Evolutionary conservation across 371 early-diverging fungal genomes (phyloP), one percentile per base, ranked within the genome.

Genomic region (Mucor circinelloides): DNA sequence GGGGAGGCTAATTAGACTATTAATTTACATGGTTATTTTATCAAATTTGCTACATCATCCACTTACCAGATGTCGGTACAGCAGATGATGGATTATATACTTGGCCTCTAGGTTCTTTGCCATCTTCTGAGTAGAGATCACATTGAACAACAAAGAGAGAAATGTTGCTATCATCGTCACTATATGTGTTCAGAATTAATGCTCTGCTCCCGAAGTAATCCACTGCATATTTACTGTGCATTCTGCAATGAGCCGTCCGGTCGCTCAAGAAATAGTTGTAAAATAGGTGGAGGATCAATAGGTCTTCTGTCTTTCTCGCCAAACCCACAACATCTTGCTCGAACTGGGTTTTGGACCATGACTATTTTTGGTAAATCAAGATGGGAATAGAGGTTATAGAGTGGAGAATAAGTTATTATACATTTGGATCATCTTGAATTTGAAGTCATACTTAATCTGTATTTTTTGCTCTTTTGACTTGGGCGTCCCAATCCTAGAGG

Each of bases 261-360:
- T 19, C 64, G 59, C 31, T 72, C 59, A 4, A 81, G 56, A 32
- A 75, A 69, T 13, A 90, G 76, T 31, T 73, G 71, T 23, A 77
- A 38, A 48, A 77, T 74, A 30, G 77, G 77, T 25, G 74, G 77
- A 17, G 77, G 77, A 58, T 77, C 77, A 4, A 77, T 69, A 7
- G 77, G 77, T 19, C 77, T 68, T 27, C 76, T 55, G 38, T 76
- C 76, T 48, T 76, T 76, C 36, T 76, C 73, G 3, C 76, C 76
- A 71, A 76, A 76, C 54, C 71, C 74, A 67, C 90, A 89, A 78
- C 90, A 86, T 46, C 91, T 79, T 34, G 90, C 90, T 56, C 89
- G 68, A 30, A 85, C 64, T 44, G 91, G 91, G 62, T 89, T 81
- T 73, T 91, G 90, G 25, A 68, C 52, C 17, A 73, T 61, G n/a